Evolutionary conservation across 2,329 filamentous ascomycete genomes (phyloP), one percentile per base, ranked within the genome.

Genomic region (Elsinoe necatrix): DNA sequence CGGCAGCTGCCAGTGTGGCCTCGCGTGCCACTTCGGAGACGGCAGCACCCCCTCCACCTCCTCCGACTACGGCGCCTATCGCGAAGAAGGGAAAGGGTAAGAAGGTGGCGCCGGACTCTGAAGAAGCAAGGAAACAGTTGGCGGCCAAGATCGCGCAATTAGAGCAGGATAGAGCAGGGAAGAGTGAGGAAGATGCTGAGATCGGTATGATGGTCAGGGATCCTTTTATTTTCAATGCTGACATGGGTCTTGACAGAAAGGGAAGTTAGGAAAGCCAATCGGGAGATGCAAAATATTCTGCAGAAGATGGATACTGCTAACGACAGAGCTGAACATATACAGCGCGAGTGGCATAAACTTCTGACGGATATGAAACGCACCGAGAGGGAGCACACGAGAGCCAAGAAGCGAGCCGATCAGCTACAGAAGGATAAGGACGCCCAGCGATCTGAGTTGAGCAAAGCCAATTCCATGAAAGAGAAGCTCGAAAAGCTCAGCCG

Each of bases 361-460:
- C 77, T 97, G 58, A 85, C 88, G 55, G 91, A 96, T 59, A 95
- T 97, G 89, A 95, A 96, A 72, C 86, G 91, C 57, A 80, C 95
- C 59, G 92, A 98, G 71, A 86, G 91, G 59, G 93, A 98, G 61
- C 91, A 95, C 67, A 81, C 88, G 60, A 97, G 95, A 73, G 93
- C 92, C 66, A 97, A 96, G 78, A 95, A 96, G 72, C 86, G 90
- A 21, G 89, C 88, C 23, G 93, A 98, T 69, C 86, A 89, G 66
- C 73, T 98, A 56, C 93, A 98, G 71, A 98, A 97, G 70, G 93
- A 98, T 66, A 95, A 95, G 71, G 93, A 98, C 69, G 84, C 88
- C 63, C 86, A 87, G 57, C 84, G 90, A 64, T 87, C 85, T 47
- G 93, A 98, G 69, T 77, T 95, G 57, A 92, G 84, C 73, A 95